phyloP scores from a whole-genome alignment of 345 rosid genomes.

The Salix dunnii region DNA sequence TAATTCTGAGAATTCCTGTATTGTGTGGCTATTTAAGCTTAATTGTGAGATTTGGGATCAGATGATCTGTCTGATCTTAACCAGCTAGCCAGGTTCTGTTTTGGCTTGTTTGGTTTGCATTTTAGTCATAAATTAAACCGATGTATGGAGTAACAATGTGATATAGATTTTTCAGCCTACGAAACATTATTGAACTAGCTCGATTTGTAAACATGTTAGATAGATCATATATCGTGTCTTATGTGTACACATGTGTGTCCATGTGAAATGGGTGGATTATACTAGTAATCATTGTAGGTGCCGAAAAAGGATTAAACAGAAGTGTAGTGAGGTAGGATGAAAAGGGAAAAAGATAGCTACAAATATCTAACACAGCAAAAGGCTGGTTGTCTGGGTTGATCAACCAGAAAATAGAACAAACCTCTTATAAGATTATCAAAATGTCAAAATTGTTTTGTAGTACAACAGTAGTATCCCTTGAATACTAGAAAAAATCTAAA shows the following conservation, averaged over 20 bases:
- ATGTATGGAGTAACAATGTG: background rate
- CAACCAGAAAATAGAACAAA: too few species aligned
- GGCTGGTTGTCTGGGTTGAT: too few species aligned
- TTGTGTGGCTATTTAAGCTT: background rate
- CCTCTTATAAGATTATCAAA: too few species aligned
- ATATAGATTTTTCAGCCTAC: background rate
- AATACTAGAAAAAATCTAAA: too few species aligned
- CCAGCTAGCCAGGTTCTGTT: background rate
- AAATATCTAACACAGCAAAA: too few species aligned
- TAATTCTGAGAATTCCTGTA: background rate
- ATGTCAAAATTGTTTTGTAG: too few species aligned
- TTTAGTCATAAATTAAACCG: background rate
- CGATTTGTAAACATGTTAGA: background rate
- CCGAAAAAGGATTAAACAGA: background rate
- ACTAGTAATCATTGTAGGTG: background rate
- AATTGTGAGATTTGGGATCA: background rate
- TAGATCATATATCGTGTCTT: background rate
- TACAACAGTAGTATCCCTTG: too few species aligned
- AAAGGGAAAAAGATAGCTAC: too few species aligned
- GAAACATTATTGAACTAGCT: background rate
- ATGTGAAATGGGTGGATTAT: background rate
- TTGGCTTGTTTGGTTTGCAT: background rate
- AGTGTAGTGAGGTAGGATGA: too few species aligned
- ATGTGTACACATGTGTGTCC: background rate
- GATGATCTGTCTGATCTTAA: background rate